Evolutionary conservation across 2,329 filamentous ascomycete species (phyloP), one percentile per base, ranked within the genome.

Genomic region (Calycina herbarum): DNA sequence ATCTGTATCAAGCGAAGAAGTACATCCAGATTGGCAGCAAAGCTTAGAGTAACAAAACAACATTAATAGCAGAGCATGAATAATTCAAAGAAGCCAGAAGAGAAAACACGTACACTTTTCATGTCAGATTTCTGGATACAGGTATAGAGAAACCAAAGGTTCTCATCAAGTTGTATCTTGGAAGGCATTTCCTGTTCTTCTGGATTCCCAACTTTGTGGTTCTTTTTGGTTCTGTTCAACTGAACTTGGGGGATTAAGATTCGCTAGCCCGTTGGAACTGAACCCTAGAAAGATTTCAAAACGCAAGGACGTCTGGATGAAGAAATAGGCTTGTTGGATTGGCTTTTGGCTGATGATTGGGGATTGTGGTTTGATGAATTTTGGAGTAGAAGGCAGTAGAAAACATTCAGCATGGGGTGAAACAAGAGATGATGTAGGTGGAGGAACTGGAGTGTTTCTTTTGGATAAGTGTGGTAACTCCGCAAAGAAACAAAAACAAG

Each of bases 121-220:
- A 74, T 72, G 54, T 79, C 76, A 5, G 77, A 77, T 60, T 77
- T 76, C 65, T 78, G 73, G 29, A 81, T 71, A 67, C 78, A 81
- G 35, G 77, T 73, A 69, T 79, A 81, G 31, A 82, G 74, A 66
- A 82, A 81, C 70, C 75, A 74, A 33, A 79, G 70, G 64, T 76
- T 78, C 61, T 77, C 76, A 57, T 80, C 77, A 3, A 77, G 70
- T 66, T 77, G 76, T 27, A 76, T 74, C 64, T 77, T 78, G 17
- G 76, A 76, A 60, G 77, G 75, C 78, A 80, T 79, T 31, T 31
- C 31, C 8, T 35, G n/a, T 56, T 17, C 24, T 51, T 24, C 3
- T 54, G 20, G 4, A n/a, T 24, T n/a, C 4, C 48, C 24, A 13
- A 54, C 8, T 13, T 10, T 13, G n/a, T 51, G n/a, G n/a, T 38